phyloP scores from a whole-genome alignment of 73 alveolate genomes.

The Tetrahymena thermophila region DNA sequence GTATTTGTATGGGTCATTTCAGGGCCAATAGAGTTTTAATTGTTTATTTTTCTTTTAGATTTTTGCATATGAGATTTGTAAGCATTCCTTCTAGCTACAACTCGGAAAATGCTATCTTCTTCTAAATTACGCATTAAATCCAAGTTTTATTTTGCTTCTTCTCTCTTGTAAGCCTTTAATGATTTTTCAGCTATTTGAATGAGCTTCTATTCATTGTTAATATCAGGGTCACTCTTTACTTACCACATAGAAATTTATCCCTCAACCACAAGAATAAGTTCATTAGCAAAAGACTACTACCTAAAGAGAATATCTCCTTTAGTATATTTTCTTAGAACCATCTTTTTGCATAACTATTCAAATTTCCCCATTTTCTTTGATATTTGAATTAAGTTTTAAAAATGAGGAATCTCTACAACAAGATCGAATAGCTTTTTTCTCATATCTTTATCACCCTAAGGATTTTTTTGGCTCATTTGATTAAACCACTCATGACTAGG shows the following conservation, averaged over 20 bases:
- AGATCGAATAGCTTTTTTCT: background rate
- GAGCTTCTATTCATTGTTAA: background rate
- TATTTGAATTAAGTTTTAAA: background rate
- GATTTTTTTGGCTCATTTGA: background rate
- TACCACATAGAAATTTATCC: background rate
- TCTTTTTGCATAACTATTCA: background rate
- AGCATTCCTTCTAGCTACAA: background rate
- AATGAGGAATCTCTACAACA: background rate
- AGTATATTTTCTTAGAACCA: background rate
- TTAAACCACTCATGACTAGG: background rate
- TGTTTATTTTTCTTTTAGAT: background rate
- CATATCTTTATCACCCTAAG: background rate
- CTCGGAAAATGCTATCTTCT: background rate
- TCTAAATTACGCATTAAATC: background rate
- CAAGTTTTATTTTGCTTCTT: background rate
- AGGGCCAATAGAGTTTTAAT: background rate
- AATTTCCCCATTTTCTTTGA: background rate
- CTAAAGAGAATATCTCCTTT: background rate
- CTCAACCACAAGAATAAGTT: background rate
- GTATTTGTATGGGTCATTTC: background rate
- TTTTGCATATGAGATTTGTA: background rate
- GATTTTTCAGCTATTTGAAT: background rate
- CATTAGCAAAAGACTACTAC: background rate
- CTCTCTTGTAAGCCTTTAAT: background rate
- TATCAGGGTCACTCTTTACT: background rate